Base-by-base conservation (phyloP, 345 rosid genomes). In the Rhizophora apiculata region DNA sequence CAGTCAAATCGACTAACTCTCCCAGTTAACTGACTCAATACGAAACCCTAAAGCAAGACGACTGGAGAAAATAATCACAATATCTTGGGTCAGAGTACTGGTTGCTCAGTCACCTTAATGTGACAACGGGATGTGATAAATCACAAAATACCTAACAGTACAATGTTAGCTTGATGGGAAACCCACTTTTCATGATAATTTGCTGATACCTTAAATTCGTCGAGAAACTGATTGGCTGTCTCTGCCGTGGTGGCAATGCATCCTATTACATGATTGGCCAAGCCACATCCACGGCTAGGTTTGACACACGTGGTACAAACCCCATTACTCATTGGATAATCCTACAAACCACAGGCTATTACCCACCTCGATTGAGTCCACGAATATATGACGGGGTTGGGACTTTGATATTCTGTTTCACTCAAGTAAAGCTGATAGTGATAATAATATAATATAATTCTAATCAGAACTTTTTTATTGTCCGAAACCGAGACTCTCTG, bases 201-300 rank as follows among this genome's bases (percentile, higher is more conserved):
- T 57, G 60, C 78, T 69, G 86, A 86, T 83, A 85, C 98, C 98
- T 93, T 93, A 91, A 91, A 76, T 75, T 81, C 83, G 67, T 89
- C 96, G 96, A 93, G 82, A 80, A 61, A 78, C 79, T 84, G 95
- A 88, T 82, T 86, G 92, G 97, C 77, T 84, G 79, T 53, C 79
- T 69, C 76, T 68, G 82, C 90, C 93, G 83, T 18, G 84, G 67
- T 84, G 89, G 82, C 82, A 67, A 63, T 69, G 62, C 48, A 70
- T 76, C 78, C 76, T 53, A 48, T 65, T 71, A 74, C 68, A 75
- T 86, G 88, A 88, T 87, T 93, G 96, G 96, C 74, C 75, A 49
- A 65, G 73, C 66, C 53, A 54, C 24, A 65, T 76, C 69, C 65
- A 81, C 34, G 84, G 85, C 68, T 64, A 53, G 74, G 66, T 66